A percentile compares a stretch with the other conserved stretches of the same genome.
Evolutionary conservation across 805 yeast species (phyloP).

Genomic region (Danielia oregonensis): DNA sequence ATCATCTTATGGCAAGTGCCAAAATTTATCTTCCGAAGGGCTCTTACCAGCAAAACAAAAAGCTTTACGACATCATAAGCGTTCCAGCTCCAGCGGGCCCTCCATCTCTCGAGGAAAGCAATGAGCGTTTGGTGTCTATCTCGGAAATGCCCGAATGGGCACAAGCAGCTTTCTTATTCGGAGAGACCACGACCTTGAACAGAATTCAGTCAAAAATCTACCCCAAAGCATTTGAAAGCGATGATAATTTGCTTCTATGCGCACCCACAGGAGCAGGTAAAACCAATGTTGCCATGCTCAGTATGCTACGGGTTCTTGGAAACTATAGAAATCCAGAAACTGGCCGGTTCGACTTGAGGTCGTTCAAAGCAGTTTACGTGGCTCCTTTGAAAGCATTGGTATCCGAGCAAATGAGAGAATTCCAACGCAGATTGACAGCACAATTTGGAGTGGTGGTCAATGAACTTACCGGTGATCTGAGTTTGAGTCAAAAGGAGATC

Average conservation of each 20-base stretch:
- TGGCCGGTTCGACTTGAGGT: constrained; percentile 49
- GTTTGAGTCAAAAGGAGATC: constrained; percentile 71
- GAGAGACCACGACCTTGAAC: constrained; percentile 66
- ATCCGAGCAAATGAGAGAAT: constrained; percentile 90
- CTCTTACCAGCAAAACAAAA: constrained; percentile 70
- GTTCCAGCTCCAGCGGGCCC: constrained; percentile 75
- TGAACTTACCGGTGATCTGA: constrained; percentile 89
- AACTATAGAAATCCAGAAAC: constrained; percentile 44
- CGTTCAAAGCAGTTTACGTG: constrained; percentile 77
- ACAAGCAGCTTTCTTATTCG: constrained; percentile 63
- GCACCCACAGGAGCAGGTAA: constrained; percentile 99
- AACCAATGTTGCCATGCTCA: constrained; percentile 90
- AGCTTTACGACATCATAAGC: constrained; percentile 80
- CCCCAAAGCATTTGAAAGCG: constrained; percentile 71
- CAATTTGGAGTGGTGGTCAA: constrained; percentile 68
- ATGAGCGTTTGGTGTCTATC: constrained; percentile 52
- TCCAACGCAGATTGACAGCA: constrained; percentile 58
- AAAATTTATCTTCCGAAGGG: constrained; percentile 78
- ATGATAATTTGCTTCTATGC: constrained; percentile 75
- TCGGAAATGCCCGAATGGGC: constrained; percentile 79
- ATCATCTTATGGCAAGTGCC: constrained; percentile 60
- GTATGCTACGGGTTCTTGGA: constrained; percentile 61
- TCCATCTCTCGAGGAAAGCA: constrained; percentile 33
- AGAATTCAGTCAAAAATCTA: constrained; percentile 79
- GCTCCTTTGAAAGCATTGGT: constrained; percentile 95